Evolutionary conservation across 305 asterid genomes (phyloP).

Genomic region (Solanum hybrid): DNA sequence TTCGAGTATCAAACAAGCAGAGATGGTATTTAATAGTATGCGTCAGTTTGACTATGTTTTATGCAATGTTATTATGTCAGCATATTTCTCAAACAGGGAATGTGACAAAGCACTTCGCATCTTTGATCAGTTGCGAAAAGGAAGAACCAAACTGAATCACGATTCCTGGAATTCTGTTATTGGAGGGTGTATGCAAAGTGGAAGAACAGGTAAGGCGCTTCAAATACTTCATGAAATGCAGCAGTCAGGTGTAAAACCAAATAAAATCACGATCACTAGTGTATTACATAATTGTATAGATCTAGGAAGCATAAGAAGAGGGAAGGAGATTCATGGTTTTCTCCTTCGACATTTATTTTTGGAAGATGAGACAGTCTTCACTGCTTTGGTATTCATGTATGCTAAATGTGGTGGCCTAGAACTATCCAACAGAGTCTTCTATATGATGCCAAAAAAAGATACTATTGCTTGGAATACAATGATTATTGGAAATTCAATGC

Average conservation of each 20-base stretch:
- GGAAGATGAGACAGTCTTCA: conserved; percentile 34
- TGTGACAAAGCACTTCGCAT: conserved; percentile 37
- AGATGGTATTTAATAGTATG: conserved; percentile 30
- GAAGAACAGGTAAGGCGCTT: conserved; percentile 33
- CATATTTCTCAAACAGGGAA: conserved; percentile 45
- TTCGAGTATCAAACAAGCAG: conserved; percentile 46
- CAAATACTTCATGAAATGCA: conserved; percentile 43
- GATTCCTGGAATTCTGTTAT: conserved; percentile 59
- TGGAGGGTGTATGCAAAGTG: conserved; percentile 48
- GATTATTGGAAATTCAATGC: conserved; percentile 56
- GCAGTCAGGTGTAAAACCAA: conserved; percentile 41
- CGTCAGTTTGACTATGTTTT: conserved; percentile 35
- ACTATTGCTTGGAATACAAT: conserved; percentile 67
- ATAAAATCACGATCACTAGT: conserved; percentile 50
- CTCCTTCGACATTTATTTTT: conserved; percentile 24
- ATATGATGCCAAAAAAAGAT: conserved; percentile 37
- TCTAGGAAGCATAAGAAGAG: conserved; percentile 45
- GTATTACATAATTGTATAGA: conserved; percentile 36
- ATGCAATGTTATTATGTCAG: conserved; percentile 54
- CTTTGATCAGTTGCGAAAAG: conserved; percentile 37
- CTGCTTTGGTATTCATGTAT: conserved; percentile 49
- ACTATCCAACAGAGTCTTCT: conserved; percentile 32
- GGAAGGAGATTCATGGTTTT: conserved; percentile 49
- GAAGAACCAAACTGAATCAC: conserved; percentile 28
- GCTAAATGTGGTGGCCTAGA: conserved; percentile 57